phyloP scores from a whole-genome alignment of 106 monocot genomes.

The Apostasia ramifera region DNA sequence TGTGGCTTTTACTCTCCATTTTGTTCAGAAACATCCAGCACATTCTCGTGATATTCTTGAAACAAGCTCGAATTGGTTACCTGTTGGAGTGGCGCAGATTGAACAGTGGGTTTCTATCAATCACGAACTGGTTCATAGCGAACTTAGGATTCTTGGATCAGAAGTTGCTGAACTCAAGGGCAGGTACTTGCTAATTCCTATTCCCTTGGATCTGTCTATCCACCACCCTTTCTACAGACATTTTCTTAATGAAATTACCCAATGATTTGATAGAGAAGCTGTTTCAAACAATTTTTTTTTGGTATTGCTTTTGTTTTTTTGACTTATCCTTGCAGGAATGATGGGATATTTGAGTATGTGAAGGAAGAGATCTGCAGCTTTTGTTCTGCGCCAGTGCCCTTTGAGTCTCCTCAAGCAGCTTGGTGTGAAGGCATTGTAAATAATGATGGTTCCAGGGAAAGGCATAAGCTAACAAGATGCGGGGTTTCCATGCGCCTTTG shows the following conservation, averaged over 20 bases:
- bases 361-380: conserved; percentile 49
- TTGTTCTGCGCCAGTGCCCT: conserved; percentile 57
- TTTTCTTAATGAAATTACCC: background rate
- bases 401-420: conserved; percentile 52
- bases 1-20: conserved; percentile 48
- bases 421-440: conserved; percentile 33
- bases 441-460: conserved; percentile 9
- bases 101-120: conserved; percentile 48
- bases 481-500: conserved; percentile 67
- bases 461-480: conserved; percentile 60
- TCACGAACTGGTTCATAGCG: conserved; percentile 17
- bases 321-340: conserved; percentile 15
- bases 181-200: conserved; percentile 32
- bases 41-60: conserved; percentile 1
- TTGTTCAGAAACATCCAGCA: conserved; percentile 16
- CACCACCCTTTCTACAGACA: background rate
- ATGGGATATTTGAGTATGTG: conserved; percentile 15
- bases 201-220: background rate
- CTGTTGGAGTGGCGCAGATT: conserved; percentile 65
- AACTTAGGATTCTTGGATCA: conserved; percentile 38
- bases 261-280: background rate
- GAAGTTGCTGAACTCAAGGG: conserved; percentile 24
- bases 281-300: background rate
- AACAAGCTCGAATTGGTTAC: conserved; percentile 21
- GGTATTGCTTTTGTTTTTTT: background rate